Evolutionary conservation across 78 protist species (phyloP).

Genomic region (Dictyostelium brefeldianum): DNA sequence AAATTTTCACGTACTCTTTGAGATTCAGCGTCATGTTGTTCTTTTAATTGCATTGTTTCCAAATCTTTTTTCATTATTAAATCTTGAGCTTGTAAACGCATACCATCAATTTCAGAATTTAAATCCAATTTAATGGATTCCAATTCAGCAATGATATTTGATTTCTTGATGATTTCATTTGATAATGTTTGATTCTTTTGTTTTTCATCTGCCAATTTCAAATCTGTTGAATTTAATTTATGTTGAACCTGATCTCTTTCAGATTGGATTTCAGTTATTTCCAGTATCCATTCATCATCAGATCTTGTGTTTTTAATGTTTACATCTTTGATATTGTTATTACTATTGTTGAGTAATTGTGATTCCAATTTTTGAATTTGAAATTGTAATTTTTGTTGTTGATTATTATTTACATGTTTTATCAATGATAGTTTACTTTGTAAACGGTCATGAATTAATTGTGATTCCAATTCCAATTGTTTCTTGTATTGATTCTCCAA

Average conservation of each 20-base stretch:
- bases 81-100: not conserved
- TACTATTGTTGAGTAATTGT: not conserved
- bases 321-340: no score
- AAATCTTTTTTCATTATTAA: not conserved
- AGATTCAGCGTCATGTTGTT: conserved; percentile 19
- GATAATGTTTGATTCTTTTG: not conserved
- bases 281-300: conserved; percentile 46
- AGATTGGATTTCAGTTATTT: conserved; percentile 21
- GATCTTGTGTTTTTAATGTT: not conserved
- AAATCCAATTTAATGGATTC: not conserved
- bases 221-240: not conserved
- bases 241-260: conserved; percentile 23
- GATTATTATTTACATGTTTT: conserved; percentile 7
- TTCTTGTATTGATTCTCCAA: conserved; percentile 28
- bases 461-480: conserved; percentile 11
- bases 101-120: not conserved
- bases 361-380: conserved; percentile 9
- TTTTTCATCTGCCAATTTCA: conserved; percentile 13
- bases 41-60: not conserved
- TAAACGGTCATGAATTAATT: conserved; percentile 29
- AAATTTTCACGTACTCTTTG: conserved; percentile 20
- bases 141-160: not conserved
- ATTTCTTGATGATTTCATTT: not conserved
- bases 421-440: conserved; percentile 33
- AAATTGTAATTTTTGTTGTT: not conserved